Conservation (phyloP, 192 early-diverging fungal genomes). For the Entophlyctis luteolus region DNA sequence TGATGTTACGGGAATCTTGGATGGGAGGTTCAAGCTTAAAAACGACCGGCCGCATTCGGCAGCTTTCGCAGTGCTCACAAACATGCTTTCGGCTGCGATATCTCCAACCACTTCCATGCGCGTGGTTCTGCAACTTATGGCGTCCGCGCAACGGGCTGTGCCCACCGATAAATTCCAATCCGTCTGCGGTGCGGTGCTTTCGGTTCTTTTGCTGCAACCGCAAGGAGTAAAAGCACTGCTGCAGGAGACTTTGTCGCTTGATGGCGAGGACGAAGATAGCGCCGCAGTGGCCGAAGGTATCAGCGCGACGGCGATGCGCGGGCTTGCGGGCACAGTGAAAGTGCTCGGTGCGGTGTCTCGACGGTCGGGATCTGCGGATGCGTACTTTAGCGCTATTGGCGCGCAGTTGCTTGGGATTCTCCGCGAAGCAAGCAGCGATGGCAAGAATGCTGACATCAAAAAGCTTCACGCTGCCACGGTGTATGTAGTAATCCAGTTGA, state of each 20-base stretch:
- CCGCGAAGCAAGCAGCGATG: neutral
- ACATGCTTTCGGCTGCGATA: neutral
- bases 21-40: neutral
- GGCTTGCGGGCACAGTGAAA: neutral
- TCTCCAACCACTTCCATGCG: neutral
- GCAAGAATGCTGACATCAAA: neutral
- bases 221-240: slow-evolving; percentile 1
- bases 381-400: slow-evolving; percentile 49
- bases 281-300: neutral
- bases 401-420: slow-evolving; percentile 38
- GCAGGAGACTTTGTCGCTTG: neutral
- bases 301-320: neutral
- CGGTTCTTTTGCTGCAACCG: neutral
- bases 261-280: neutral
- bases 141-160: neutral
- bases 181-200: neutral
- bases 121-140: neutral
- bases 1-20: too few species aligned
- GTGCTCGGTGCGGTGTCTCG: neutral
- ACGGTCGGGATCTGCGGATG: slow-evolving; percentile 11
- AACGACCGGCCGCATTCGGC: neutral
- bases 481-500: slow-evolving; percentile 50
- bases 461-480: slow-evolving; percentile 31
- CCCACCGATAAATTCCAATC: neutral
- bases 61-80: neutral